Base-by-base conservation (phyloP, 768 basidiomycete species). In the Tylopilus cervinicoccineus region DNA sequence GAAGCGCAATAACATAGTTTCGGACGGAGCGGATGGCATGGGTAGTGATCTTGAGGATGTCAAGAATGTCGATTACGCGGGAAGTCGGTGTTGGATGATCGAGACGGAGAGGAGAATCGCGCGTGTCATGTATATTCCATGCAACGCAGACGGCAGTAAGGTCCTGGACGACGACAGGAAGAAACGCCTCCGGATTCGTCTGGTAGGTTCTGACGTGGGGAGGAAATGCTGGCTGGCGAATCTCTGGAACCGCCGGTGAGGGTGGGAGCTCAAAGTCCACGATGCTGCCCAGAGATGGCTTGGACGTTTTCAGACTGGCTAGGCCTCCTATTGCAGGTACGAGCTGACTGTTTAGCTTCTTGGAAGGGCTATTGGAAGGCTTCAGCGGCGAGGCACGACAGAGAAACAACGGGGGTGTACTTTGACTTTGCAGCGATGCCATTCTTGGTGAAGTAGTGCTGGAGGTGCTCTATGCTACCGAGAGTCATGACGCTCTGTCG, bases 391-490 rank as follows among this genome's bases (percentile, higher is more conserved):
- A 50, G 27, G 12, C 5, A 14, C 5, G 29, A 11, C 19, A 16
- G 11, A 24, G 39, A 48, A 20, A 34, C n/a, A 38, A 29, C 13
- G 26, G 39, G 45, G n/a, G 58, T 85, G 71, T 70, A 86, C 91
- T 80, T 79, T 68, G 76, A 77, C 72, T 84, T 81, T 28, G 85
- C 75, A 22, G 76, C 77, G 46, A 93, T 77, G 2, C 90, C 90
- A 0, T 88, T 82, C 76, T 93, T 93, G 8, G 88, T 90, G 60
- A 94, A 97, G 64, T 93, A 94, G 60, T 93, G 86, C 68, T 97
- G 94, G 34, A 97, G 78, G 64, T 96, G 90, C 63, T 95, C 88
- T 57, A 97, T 97, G 63, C 90, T 93, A n/a, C 93, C 93, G 16
- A 97, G 70, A 0, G 91, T 83, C 83, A 94, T 87, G 17, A 97